Percentiles rank a stretch among this genome's conserved stretches.
These are phyloP conservation scores for Thelonectria olida DNA, from an alignment of 2,329 filamentous ascomycete genomes.

Conservation along the genomic window DNA sequence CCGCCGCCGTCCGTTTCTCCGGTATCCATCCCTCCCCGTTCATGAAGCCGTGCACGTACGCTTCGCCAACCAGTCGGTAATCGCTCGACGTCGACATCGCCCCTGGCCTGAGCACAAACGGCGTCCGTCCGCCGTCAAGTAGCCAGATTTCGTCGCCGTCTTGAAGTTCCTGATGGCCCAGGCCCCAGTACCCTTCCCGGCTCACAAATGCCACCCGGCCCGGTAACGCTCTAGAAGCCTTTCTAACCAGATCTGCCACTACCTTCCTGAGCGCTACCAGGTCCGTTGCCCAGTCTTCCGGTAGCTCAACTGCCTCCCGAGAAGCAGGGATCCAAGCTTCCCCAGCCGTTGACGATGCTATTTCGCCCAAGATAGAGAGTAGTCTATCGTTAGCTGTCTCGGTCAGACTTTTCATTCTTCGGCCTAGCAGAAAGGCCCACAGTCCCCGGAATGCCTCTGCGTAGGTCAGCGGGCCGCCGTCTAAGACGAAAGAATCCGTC, in stretches of 20 bases:
- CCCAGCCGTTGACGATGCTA: not conserved
- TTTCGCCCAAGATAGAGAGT: not conserved
- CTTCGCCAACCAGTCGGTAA: slow-evolving; percentile 10
- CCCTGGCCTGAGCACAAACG: slow-evolving; percentile 5
- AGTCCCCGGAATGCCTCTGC: slow-evolving; percentile 4
- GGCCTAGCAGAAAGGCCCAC: slow-evolving; percentile 6
- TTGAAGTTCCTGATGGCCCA: not conserved
- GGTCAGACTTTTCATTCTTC: not conserved
- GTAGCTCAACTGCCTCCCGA: not conserved
- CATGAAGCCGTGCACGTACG: slow-evolving; percentile 13
- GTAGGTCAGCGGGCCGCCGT: slow-evolving; percentile 6
- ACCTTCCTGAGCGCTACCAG: not conserved
- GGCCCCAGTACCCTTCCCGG: slow-evolving; percentile 5
- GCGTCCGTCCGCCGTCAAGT: slow-evolving; percentile 14
- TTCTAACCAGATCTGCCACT: not conserved
- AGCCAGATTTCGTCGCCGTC: slow-evolving; percentile 4
- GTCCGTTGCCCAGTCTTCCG: not conserved
- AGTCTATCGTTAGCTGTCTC: not conserved
- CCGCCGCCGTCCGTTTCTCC: slow-evolving; percentile 13
- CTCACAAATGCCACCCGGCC: slow-evolving; percentile 6
- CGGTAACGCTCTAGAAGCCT: not conserved
- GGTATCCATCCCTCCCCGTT: slow-evolving; percentile 12
- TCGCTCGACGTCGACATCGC: not conserved
- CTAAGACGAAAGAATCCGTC: slow-evolving; percentile 3
- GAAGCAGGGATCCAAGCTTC: slow-evolving; percentile 6